Evolutionary conservation across 371 early-diverging fungal species (phyloP).

Genomic region (Vairimorpha apis): DNA sequence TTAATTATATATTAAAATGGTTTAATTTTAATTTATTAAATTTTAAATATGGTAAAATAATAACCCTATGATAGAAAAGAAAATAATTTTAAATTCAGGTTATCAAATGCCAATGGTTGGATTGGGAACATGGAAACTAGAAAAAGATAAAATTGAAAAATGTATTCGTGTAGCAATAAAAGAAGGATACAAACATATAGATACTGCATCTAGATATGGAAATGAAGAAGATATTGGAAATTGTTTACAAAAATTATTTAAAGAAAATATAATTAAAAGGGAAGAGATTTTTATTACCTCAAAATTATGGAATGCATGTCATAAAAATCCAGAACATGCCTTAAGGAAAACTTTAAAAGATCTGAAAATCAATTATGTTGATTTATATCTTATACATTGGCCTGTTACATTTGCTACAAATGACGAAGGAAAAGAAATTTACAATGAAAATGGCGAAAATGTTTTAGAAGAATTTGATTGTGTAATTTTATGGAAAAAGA

Average conservation of each 20-base stretch:
- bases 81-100: slow-evolving; percentile 48
- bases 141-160: slow-evolving; percentile 63
- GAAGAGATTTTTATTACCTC: slow-evolving; percentile 75
- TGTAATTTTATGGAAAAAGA: slow-evolving; percentile 67
- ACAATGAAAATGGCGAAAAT: slow-evolving; percentile 64
- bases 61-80: slow-evolving; percentile 26
- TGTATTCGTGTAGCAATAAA: slow-evolving; percentile 65
- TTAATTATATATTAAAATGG: no score
- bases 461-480: slow-evolving; percentile 62
- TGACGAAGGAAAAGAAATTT: neutral
- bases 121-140: slow-evolving; percentile 58
- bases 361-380: slow-evolving; percentile 73
- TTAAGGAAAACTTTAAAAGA: slow-evolving; percentile 66
- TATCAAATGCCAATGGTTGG: slow-evolving; percentile 56
- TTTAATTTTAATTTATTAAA: no score
- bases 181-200: slow-evolving; percentile 71
- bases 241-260: slow-evolving; percentile 67
- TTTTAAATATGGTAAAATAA: no score
- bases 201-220: slow-evolving; percentile 68
- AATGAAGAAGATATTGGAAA: slow-evolving; percentile 76
- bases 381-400: slow-evolving; percentile 78
- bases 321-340: slow-evolving; percentile 63
- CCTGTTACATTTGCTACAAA: slow-evolving; percentile 62
- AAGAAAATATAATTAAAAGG: slow-evolving; percentile 66
- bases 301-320: slow-evolving; percentile 76